Conservation (phyloP, 495 filamentous ascomycete genomes). For the Neurospora discreta region DNA sequence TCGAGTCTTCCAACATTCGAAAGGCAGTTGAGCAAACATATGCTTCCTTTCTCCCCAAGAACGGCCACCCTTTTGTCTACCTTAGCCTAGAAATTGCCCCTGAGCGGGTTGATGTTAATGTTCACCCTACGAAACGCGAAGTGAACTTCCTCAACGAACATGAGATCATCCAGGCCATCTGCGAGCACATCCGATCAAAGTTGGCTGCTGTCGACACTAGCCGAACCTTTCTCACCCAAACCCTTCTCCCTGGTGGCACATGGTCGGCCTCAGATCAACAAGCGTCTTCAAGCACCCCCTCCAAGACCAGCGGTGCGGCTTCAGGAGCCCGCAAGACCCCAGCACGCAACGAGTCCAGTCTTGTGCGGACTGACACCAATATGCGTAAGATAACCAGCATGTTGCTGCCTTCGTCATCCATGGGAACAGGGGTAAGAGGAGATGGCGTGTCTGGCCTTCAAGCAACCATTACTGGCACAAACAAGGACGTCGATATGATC, state of each 20-base stretch:
- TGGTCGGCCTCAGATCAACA: constrained; percentile 25
- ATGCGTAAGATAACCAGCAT: constrained; percentile 94
- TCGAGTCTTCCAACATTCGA: constrained; percentile 82
- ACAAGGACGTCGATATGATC: constrained; percentile 23
- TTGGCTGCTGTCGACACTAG: constrained; percentile 88
- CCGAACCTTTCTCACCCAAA: constrained; percentile 89
- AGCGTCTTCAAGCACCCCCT: constrained; percentile 15
- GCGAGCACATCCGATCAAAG: constrained; percentile 65
- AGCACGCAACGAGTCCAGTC: constrained; percentile 71
- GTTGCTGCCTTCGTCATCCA: constrained; percentile 44
- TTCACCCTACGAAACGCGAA: constrained; percentile 95
- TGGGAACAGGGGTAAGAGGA: neutral
- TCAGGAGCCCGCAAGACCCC: constrained; percentile 21
- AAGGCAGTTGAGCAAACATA: constrained; percentile 90
- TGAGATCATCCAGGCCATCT: constrained; percentile 85
- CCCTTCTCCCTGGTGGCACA: constrained; percentile 60
- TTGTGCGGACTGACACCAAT: constrained; percentile 84
- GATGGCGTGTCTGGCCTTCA: neutral
- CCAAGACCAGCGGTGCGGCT: constrained; percentile 29
- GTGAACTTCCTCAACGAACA: constrained; percentile 98
- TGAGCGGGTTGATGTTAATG: constrained; percentile 88
- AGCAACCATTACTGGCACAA: neutral
- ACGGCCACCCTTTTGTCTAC: constrained; percentile 89
- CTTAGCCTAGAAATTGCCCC: constrained; percentile 91
- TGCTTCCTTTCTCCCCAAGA: constrained; percentile 81